phyloP scores from a whole-genome alignment of 2,329 filamentous ascomycete species.

The Cadophora sp. region DNA sequence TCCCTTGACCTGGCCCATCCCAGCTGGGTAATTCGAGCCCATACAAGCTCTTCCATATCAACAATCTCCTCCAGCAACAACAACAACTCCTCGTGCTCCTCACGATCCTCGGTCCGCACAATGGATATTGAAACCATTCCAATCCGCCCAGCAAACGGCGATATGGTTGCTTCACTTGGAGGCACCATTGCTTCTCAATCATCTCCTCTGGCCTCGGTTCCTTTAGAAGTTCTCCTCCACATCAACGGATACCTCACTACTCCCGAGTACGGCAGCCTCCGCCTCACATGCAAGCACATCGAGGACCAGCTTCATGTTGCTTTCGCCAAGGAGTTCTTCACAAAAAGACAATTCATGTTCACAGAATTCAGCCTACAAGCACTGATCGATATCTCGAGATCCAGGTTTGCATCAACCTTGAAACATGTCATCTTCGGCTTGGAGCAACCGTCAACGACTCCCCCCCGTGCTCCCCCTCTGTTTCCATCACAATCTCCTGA shows the following conservation, averaged over 20 bases:
- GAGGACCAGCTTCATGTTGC: slow-evolving; percentile 60
- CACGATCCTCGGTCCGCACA: background rate
- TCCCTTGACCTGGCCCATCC: background rate
- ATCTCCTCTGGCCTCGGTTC: slow-evolving; percentile 26
- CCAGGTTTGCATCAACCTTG: slow-evolving; percentile 47
- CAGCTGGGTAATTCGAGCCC: background rate
- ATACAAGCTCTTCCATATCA: no score
- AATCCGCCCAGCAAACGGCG: background rate
- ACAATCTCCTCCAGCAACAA: no score
- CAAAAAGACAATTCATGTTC: slow-evolving; percentile 70
- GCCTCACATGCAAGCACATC: slow-evolving; percentile 59
- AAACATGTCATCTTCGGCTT: slow-evolving; percentile 58
- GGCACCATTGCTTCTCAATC: background rate
- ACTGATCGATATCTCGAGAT: slow-evolving; percentile 46
- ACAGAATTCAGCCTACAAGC: slow-evolving; percentile 61
- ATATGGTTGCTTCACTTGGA: slow-evolving; percentile 8
- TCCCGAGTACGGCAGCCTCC: slow-evolving; percentile 59
- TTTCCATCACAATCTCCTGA: no score
- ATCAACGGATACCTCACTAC: slow-evolving; percentile 62
- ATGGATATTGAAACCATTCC: background rate
- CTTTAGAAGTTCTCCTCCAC: slow-evolving; percentile 54
- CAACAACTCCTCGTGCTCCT: no score
- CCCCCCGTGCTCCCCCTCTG: slow-evolving; percentile 32
- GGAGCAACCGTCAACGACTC: slow-evolving; percentile 40
- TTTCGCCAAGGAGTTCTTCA: slow-evolving; percentile 69